Evolutionary conservation across 78 protist genomes (phyloP), one percentile per base, ranked within the genome.

Genomic region (Emiliania huxleyi): DNA sequence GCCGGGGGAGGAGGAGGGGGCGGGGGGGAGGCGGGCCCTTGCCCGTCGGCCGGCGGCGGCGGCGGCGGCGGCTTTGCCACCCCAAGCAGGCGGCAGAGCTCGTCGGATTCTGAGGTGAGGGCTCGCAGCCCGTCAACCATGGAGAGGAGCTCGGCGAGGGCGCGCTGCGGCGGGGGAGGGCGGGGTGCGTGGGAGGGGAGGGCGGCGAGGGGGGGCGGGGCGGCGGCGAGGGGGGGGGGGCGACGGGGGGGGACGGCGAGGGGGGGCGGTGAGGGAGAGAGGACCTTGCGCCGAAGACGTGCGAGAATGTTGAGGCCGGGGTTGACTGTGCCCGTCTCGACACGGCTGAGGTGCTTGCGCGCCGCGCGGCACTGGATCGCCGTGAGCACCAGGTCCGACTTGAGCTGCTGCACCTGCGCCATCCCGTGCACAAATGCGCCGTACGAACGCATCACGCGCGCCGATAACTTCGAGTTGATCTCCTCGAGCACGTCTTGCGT

Each of bases 371-470:
- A 77, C 18, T 22, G 46, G 8, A 77, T 77, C 33, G 85, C 85
- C 15, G 85, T 77, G 35, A 40, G 85, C 4, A 40, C 46, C 48
- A 77, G 44, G 46, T 77, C 85, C 4, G 85, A 77, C 46, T 77
- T 26, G 46, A 77, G 85, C 85, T 77, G 85, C 85, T 77, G 85
- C 15, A 77, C 85, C 46, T 77, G 85, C 2, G 85, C 42, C 85
- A 77, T 77, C 33, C 85, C 85, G 46, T 77, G 85, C n/a, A 77
- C 85, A 21, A 77, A 77, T 22, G 85, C 85, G 85, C 85, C 46
- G 85, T 77, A 77, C 15, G 35, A 22, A 29, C 85, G 85, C 85
- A 77, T 77, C 48, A 77, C 85, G 85, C 85, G 85, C 85, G 46
- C 46, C 18, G 85, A 77, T 45, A 77, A 48, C 46, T 77, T 18